Percentiles rank a stretch among this genome's conserved stretches.
Evolutionary conservation across 306 rosid species (phyloP).

Genomic region (Abrus precatorius): DNA sequence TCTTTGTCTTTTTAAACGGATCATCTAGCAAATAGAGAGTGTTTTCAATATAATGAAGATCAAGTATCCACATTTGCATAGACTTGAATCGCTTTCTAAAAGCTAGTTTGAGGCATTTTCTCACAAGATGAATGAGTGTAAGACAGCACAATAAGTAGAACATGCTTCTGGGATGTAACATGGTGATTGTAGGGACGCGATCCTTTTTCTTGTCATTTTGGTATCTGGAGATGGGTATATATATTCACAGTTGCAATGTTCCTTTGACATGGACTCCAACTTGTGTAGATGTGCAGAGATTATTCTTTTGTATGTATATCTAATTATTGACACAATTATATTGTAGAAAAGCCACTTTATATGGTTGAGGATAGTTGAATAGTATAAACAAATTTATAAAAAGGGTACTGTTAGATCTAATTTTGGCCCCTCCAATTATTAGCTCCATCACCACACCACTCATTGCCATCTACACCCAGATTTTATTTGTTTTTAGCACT

Average conservation of each 20-base stretch:
- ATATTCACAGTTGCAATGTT: constrained; percentile 38
- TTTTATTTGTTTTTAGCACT: constrained; percentile 19
- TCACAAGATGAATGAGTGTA: not conserved
- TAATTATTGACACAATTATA: constrained; percentile 39
- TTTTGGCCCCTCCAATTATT: constrained; percentile 43
- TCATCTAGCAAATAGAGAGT: no score
- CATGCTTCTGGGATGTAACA: constrained; percentile 49
- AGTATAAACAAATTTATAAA: not conserved
- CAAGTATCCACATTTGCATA: constrained; percentile 16
- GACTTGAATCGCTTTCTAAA: constrained; percentile 22
- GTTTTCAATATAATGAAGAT: no score
- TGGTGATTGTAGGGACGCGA: constrained; percentile 35
- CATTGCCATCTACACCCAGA: not conserved
- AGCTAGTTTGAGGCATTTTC: constrained; percentile 3
- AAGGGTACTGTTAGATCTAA: constrained; percentile 38
- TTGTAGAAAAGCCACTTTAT: not conserved
- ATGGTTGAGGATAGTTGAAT: constrained; percentile 1
- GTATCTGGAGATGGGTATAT: constrained; percentile 38
- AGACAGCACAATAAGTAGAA: not conserved
- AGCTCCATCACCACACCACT: not conserved
- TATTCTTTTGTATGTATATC: constrained; percentile 16
- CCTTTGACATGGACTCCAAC: constrained; percentile 37
- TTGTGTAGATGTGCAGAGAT: constrained; percentile 6
- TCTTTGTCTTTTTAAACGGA: no score
- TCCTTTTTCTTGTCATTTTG: constrained; percentile 48